These are phyloP conservation scores for Brettanomyces custersianus DNA, from an alignment of 805 yeast genomes.

Conservation along the genomic window DNA sequence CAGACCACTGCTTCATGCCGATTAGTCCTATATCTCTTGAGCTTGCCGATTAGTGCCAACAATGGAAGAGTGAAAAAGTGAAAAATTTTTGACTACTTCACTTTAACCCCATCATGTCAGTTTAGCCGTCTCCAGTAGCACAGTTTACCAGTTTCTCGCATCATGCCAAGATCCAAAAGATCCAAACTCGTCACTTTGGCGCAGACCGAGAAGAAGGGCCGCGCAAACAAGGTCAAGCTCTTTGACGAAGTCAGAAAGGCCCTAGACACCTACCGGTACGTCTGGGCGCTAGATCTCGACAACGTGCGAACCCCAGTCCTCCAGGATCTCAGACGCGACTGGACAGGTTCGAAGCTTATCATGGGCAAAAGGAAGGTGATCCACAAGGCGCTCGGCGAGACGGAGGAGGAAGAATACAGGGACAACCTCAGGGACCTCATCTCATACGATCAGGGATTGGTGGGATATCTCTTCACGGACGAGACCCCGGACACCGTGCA, in stretches of 20 bases:
- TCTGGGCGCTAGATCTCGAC: conserved; percentile 80
- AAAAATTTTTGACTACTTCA: too few species aligned
- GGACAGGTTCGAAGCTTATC: conserved; percentile 84
- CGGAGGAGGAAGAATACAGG: conserved; percentile 82
- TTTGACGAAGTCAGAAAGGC: conserved; percentile 84
- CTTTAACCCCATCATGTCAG: too few species aligned
- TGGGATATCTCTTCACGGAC: conserved; percentile 84
- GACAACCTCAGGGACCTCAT: conserved; percentile 71
- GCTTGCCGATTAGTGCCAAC: too few species aligned
- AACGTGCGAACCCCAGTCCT: conserved; percentile 94
- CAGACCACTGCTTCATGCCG: too few species aligned
- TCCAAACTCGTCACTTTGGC: conserved; percentile 93
- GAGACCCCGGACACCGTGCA: conserved; percentile 84
- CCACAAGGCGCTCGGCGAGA: conserved; percentile 85
- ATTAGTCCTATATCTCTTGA: too few species aligned
- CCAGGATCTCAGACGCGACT: conserved; percentile 85
- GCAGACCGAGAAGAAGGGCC: conserved; percentile 92
- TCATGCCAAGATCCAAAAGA: conserved; percentile 96
- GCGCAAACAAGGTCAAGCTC: conserved; percentile 82
- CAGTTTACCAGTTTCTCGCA: too few species aligned
- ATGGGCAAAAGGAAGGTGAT: conserved; percentile 91
- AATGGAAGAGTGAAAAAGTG: too few species aligned
- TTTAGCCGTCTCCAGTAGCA: too few species aligned
- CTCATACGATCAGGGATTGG: conserved; percentile 59
- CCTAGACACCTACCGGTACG: conserved; percentile 66